phyloP scores from a whole-genome alignment of 2,329 filamentous ascomycete genomes.

The Diplodia intermedia region DNA sequence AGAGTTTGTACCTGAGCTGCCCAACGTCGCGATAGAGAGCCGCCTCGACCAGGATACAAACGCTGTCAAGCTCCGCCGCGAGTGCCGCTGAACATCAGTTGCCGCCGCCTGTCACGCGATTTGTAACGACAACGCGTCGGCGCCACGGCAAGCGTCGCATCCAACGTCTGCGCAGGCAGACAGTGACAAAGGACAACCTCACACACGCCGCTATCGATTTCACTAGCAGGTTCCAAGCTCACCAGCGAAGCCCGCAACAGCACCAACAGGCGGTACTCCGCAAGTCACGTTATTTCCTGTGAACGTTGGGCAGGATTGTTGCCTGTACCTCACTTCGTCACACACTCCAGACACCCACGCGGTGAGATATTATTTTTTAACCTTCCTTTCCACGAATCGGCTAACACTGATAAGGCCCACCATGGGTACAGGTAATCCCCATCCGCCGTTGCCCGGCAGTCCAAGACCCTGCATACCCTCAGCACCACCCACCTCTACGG shows the following conservation, averaged over 20 bases:
- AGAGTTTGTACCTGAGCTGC: not conserved
- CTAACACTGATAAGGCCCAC: conserved; percentile 7
- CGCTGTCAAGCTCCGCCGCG: too few species aligned
- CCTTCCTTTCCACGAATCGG: not conserved
- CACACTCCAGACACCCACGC: not conserved
- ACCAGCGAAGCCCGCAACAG: too few species aligned
- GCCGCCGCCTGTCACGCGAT: not conserved
- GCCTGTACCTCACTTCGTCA: too few species aligned
- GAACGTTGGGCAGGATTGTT: too few species aligned
- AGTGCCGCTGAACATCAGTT: not conserved
- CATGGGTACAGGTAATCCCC: not conserved
- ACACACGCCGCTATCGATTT: not conserved
- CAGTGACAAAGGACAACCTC: not conserved
- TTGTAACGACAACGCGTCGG: not conserved
- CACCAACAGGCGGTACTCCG: too few species aligned
- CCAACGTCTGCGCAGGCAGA: not conserved
- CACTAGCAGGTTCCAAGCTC: too few species aligned
- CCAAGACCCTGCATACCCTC: not conserved
- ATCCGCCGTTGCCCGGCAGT: not conserved
- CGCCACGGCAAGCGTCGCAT: not conserved
- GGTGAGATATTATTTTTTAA: not conserved
- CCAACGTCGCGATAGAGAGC: not conserved
- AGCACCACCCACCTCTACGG: not conserved
- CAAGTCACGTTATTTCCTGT: too few species aligned
- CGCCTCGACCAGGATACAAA: too few species aligned